phyloP scores from a whole-genome alignment of 2,329 filamentous ascomycete genomes.

The Tolypocladium tundrense region DNA sequence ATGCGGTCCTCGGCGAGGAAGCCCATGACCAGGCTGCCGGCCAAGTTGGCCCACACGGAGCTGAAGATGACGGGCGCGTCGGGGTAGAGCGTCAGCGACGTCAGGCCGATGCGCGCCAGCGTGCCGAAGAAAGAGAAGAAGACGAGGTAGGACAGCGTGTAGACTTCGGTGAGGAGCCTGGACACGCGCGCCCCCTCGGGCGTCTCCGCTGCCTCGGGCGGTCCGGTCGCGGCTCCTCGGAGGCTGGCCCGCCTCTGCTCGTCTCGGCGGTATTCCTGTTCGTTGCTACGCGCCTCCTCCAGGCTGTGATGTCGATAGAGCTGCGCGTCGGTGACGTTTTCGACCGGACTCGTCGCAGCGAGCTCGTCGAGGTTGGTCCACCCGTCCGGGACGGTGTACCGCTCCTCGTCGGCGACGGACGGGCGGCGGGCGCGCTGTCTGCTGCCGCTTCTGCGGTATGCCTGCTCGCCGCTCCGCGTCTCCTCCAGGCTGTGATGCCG shows the following conservation, averaged over 20 bases:
- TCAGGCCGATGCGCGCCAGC: constrained; percentile 69
- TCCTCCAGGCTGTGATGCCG: constrained; percentile 8
- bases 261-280: constrained; percentile 5
- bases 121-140: constrained; percentile 81
- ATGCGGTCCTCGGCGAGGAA: constrained; percentile 71
- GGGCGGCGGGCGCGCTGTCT: neutral
- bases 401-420: neutral
- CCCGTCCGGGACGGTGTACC: constrained; percentile 13
- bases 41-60: constrained; percentile 81
- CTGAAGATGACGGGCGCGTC: constrained; percentile 64
- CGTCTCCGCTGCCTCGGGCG: constrained; percentile 5
- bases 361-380: constrained; percentile 36
- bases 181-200: constrained; percentile 25
- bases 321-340: constrained; percentile 6
- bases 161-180: constrained; percentile 44
- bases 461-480: constrained; percentile 4
- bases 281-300: constrained; percentile 5
- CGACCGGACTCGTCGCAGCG: constrained; percentile 17
- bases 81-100: constrained; percentile 67
- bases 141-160: constrained; percentile 72
- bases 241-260: neutral
- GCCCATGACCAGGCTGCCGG: constrained; percentile 72
- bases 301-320: constrained; percentile 8
- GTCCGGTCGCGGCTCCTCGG: neutral
- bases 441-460: constrained; percentile 1